Evolutionary conservation across 1,284 basidiomycete species (phyloP).

Genomic region (Phlebopus sp.): DNA sequence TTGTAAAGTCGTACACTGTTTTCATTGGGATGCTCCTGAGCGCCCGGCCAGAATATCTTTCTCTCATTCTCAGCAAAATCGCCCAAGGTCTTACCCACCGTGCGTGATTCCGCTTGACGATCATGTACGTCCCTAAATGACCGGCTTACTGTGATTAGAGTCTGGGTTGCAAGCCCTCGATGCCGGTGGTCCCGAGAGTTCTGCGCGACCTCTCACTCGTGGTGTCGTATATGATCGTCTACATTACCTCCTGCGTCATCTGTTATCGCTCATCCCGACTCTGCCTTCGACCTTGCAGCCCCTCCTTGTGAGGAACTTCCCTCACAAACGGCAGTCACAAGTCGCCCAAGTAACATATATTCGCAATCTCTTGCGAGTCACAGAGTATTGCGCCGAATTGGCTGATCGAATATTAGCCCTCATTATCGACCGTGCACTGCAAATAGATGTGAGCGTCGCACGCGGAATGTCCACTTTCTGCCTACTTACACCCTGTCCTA

Average conservation of each 20-base stretch:
- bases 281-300: constrained; percentile 84
- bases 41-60: constrained; percentile 91
- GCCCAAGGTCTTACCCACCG: constrained; percentile 87
- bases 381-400: constrained; percentile 88
- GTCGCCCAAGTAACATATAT: constrained; percentile 88
- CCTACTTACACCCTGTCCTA: constrained; percentile 31
- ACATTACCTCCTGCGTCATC: constrained; percentile 81
- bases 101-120: constrained; percentile 43
- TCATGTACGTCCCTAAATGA: constrained; percentile 10
- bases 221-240: constrained; percentile 84
- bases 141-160: constrained; percentile 43
- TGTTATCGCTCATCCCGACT: constrained; percentile 88
- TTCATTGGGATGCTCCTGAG: constrained; percentile 93
- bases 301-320: constrained; percentile 81
- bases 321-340: constrained; percentile 88
- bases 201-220: constrained; percentile 70
- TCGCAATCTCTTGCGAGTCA: constrained; percentile 83
- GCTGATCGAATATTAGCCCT: constrained; percentile 81
- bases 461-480: neutral
- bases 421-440: constrained; percentile 88
- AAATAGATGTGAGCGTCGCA: constrained; percentile 79
- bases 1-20: constrained; percentile 82
- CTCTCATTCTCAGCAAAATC: constrained; percentile 77
- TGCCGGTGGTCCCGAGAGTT: constrained; percentile 56
- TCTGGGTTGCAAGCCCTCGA: constrained; percentile 64